A percentile compares a stretch with the other conserved stretches of the same genome.
These are phyloP conservation scores for Pyricularia sp. DNA, from an alignment of 2,329 filamentous ascomycete genomes.

Conservation along the genomic window DNA sequence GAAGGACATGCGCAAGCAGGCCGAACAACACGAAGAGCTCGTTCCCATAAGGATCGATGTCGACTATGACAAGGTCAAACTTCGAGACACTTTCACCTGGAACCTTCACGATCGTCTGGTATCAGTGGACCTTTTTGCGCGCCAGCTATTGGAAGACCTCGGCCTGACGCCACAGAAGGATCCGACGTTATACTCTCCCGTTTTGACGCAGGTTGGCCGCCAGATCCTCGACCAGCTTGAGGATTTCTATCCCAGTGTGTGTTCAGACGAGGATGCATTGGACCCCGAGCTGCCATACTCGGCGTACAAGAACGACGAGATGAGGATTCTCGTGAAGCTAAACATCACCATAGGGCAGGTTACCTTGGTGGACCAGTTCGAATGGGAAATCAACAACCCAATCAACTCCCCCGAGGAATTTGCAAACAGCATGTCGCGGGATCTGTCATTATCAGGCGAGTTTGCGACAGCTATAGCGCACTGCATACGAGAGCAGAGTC, in stretches of 20 bases:
- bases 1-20: slow-evolving; percentile 73
- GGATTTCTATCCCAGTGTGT: slow-evolving; percentile 88
- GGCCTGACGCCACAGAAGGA: slow-evolving; percentile 60
- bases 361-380: slow-evolving; percentile 91
- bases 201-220: slow-evolving; percentile 45
- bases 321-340: slow-evolving; percentile 89
- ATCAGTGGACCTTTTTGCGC: slow-evolving; percentile 67
- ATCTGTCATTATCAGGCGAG: slow-evolving; percentile 83
- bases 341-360: slow-evolving; percentile 96
- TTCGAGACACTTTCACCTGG: slow-evolving; percentile 97
- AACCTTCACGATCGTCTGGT: slow-evolving; percentile 87
- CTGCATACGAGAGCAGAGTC: slow-evolving; percentile 89
- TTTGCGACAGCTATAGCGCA: slow-evolving; percentile 97
- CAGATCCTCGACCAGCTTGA: slow-evolving; percentile 81
- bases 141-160: slow-evolving; percentile 84
- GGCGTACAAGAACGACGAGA: slow-evolving; percentile 97
- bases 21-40: slow-evolving; percentile 81
- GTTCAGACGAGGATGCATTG: slow-evolving; percentile 76
- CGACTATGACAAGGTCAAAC: slow-evolving; percentile 87
- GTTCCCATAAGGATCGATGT: slow-evolving; percentile 87
- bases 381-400: slow-evolving; percentile 97
- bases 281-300: slow-evolving; percentile 83
- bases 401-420: slow-evolving; percentile 92
- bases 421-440: slow-evolving; percentile 73
- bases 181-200: slow-evolving; percentile 28